A percentile compares a stretch with the other conserved stretches of the same genome.
Conservation (phyloP, 495 filamentous ascomycete species). For the Lepraria neglecta region DNA sequence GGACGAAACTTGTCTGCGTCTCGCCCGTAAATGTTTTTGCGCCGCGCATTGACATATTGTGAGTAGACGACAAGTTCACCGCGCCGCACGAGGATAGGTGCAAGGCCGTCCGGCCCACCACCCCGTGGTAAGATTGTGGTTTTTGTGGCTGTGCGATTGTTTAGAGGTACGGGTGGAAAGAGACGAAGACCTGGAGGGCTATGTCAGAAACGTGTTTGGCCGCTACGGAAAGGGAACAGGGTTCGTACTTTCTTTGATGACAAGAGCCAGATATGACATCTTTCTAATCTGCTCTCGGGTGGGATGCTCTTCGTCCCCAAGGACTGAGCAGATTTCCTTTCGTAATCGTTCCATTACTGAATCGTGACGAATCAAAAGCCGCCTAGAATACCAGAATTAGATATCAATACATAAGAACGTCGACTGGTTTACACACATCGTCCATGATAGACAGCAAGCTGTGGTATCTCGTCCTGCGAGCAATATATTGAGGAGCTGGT, state of each 20-base stretch:
- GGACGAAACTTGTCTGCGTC: conserved; percentile 37
- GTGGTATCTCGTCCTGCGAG: conserved; percentile 60
- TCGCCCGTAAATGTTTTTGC: conserved; percentile 23
- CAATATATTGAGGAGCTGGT: conserved; percentile 53
- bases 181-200: conserved; percentile 45
- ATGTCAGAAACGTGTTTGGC: neutral
- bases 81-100: conserved; percentile 58
- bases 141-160: conserved; percentile 58
- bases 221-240: neutral
- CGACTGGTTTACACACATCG: conserved; percentile 22
- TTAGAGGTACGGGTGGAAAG: conserved; percentile 69
- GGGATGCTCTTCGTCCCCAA: conserved; percentile 25
- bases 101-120: conserved; percentile 59
- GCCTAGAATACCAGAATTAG: conserved; percentile 16
- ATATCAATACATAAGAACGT: neutral
- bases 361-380: conserved; percentile 31
- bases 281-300: conserved; percentile 35
- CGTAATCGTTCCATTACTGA: conserved; percentile 26
- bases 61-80: conserved; percentile 36
- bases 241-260: conserved; percentile 39
- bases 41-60: conserved; percentile 28
- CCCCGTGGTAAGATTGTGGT: conserved; percentile 68
- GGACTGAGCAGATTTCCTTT: conserved; percentile 29
- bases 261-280: conserved; percentile 39
- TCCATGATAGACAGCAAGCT: conserved; percentile 42